These are phyloP conservation scores for Erigeron canadensis DNA, from an alignment of 129 eudicot genomes.

Conservation along the genomic window DNA sequence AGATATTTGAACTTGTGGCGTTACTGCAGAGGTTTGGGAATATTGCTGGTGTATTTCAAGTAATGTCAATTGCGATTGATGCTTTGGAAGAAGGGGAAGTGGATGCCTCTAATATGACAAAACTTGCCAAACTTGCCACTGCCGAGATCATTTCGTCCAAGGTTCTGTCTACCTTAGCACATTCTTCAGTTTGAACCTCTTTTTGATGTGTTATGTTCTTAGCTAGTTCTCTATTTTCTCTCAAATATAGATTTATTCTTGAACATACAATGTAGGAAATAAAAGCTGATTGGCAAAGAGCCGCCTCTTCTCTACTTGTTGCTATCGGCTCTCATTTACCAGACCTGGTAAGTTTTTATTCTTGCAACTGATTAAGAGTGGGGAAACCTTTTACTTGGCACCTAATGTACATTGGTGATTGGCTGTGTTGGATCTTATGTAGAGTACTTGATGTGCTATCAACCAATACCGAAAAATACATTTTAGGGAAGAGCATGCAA, in stretches of 20 bases:
- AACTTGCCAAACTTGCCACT: constrained; percentile 81
- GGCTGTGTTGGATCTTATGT: constrained; percentile 1
- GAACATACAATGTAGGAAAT: constrained; percentile 54
- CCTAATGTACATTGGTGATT: constrained; percentile 9
- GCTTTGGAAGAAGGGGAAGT: constrained; percentile 63
- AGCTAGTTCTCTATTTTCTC: constrained; percentile 6
- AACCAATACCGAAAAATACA: neutral
- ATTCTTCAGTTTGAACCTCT: neutral
- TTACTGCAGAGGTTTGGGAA: constrained; percentile 77
- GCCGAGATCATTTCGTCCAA: constrained; percentile 86
- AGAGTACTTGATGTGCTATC: neutral
- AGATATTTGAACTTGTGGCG: constrained; percentile 18
- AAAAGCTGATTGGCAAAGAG: constrained; percentile 96
- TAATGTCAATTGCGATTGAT: constrained; percentile 81
- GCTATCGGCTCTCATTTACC: constrained; percentile 93
- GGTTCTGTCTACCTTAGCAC: constrained; percentile 41
- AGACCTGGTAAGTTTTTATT: constrained; percentile 68
- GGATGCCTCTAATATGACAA: constrained; percentile 66
- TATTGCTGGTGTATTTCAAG: constrained; percentile 85
- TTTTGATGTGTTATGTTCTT: constrained; percentile 8
- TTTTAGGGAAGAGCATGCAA: constrained; percentile 14
- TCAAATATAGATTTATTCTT: constrained; percentile 2
- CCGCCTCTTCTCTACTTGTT: constrained; percentile 90
- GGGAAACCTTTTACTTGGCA: constrained; percentile 2
- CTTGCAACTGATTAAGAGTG: constrained; percentile 3